Base-by-base conservation (phyloP, 2,329 filamentous ascomycete genomes). In the Myriosclerotinia duriaeana region DNA sequence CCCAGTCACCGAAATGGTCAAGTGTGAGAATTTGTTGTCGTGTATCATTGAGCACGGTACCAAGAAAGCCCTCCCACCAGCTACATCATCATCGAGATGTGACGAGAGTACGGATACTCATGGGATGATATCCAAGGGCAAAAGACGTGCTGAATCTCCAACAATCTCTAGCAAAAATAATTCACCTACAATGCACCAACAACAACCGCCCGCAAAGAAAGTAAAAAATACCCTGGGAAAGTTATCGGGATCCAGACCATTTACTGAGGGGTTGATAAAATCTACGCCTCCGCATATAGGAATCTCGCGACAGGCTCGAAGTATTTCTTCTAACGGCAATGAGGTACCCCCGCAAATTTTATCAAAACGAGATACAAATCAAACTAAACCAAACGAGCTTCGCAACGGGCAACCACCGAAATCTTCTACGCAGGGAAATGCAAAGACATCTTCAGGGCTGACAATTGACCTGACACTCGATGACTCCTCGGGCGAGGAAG, bases 1-100 rank as follows among this genome's bases (percentile, higher is more conserved):
- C 20, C 42, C 42, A 59, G 26, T 59, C 26, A 46, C 42, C 30
- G 56, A 59, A n/a, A 59, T 59, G 56, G 56, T 48, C 42, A 36
- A n/a, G 30, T 59, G 56, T 34, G 42, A 59, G 56, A 30, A 36
- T 48, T 22, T 59, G 7, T 15, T 59, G 56, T 34, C 44, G 71
- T 73, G 54, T 69, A 79, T 15, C 66, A 73, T 62, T 73, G 74
- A 48, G 14, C 56, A 59, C 30, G 56, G 56, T 8, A 59, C 42
- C 2, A 48, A 22, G 20, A 2, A 36, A n/a, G 56, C 42, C 7
- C 17, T 59, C 12, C 17, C 30, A 36, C 20, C 56, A 48, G 20
- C 30, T 22, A 22, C 12, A 36, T 1, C 30, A 36, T 15, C 30
- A 15, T 36, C 7, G 3, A n/a, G 36, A 34, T 26, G 8, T 11